A percentile compares a stretch with the other conserved stretches of the same genome.
Conservation (phyloP, 2,329 filamentous ascomycete genomes). For the Tolypocladium endophyticum region DNA sequence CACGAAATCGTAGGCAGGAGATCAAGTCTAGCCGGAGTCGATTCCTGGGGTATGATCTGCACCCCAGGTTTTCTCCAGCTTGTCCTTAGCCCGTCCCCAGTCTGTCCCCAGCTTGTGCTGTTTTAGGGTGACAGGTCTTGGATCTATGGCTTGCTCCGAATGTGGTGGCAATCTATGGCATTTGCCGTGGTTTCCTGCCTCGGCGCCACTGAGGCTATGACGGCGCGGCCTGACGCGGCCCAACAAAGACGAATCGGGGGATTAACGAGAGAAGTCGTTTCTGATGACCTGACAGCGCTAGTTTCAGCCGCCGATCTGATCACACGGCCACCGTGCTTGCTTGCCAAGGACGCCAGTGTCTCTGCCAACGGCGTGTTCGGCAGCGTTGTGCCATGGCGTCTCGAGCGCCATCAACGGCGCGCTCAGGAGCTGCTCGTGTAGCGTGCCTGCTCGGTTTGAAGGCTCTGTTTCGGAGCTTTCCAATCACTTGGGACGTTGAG, state of each 20-base stretch:
- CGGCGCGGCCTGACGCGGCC: not conserved
- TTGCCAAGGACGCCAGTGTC: not conserved
- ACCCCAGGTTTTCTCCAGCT: not conserved
- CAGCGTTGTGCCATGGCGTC: not conserved
- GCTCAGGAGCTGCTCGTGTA: not conserved
- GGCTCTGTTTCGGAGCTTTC: too few relatives aligned
- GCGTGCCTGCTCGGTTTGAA: too few relatives aligned
- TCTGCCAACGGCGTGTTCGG: not conserved
- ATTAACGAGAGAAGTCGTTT: not conserved
- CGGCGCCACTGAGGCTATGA: not conserved
- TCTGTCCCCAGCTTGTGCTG: not conserved
- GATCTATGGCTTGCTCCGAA: not conserved
- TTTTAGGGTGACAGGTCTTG: not conserved
- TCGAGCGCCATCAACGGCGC: not conserved
- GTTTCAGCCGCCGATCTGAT: not conserved
- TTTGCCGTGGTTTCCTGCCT: not conserved
- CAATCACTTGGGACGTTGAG: too few relatives aligned
- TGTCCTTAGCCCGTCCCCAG: not conserved
- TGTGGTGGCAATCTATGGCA: not conserved
- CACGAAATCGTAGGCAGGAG: not conserved
- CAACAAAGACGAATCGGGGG: not conserved
- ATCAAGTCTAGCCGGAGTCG: not conserved
- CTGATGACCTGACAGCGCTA: not conserved
- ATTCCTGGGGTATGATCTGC: not conserved
- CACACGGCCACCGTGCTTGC: not conserved